Evolutionary conservation across 1,139 yeast genomes (phyloP), one percentile per base, ranked within the genome.

Genomic region (Yamadazyma songkhlaensis): DNA sequence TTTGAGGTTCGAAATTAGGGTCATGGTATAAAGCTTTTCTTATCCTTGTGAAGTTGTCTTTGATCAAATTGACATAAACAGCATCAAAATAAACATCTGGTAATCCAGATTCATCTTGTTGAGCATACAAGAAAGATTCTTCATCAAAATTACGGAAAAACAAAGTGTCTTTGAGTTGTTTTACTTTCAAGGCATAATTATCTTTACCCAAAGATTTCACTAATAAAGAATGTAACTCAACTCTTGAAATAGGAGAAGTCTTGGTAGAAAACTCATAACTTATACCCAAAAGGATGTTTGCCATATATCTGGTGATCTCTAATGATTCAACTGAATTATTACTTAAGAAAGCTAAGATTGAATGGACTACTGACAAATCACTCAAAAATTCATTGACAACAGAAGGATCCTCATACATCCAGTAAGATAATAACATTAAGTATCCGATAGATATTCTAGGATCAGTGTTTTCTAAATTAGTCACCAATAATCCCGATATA

Each of bases 361-460:
- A 77, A 46, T 80, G 84, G 3, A 88, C 58, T 11, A 76, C 74
- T 0, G 92, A 72, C 0, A 78, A 57, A 42, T 89, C 95, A 20
- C 75, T 70, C 34, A 90, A 63, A 47, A 94, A 84, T 46, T 84
- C 92, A 50, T 85, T 72, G 0, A 86, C 92, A 0, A 95, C 89
- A 3, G 67, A 65, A 13, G 76, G 70, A 54, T 89, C 89, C 48
- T 86, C 97, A 63, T 72, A 90, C 28, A 88, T 59, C 94, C 96
- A 87, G 12, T 72, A 69, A 0, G 83, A 75, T 31, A 94, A 66
- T 11, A 92, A 67, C 80, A 85, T 83, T 35, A 87, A 60, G 48
- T 89, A 90, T 0, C 92, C 87, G 37, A 87, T 74, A 0, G 96
- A 74, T 6, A 88, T 78, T 45, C 97, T 72, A 3, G 87, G 82